Conservation (phyloP, 106 monocot species). For the Allium fistulosum region DNA sequence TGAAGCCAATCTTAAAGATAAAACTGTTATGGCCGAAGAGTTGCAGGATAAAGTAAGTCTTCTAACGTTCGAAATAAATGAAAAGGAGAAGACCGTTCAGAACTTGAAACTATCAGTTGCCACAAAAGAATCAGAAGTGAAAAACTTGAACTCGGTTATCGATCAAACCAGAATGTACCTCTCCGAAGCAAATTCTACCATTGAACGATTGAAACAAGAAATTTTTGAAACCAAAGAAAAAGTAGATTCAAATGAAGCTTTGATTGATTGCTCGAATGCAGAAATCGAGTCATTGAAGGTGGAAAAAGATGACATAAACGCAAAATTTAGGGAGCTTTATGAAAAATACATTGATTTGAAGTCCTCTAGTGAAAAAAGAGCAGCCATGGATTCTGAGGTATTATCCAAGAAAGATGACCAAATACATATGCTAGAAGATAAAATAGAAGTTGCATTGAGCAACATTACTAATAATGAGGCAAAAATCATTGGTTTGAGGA, state of each 20-base stretch:
- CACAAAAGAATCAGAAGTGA: constrained; percentile 44
- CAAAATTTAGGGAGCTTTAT: constrained; percentile 35
- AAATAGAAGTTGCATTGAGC: constrained; percentile 27
- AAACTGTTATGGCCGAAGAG: constrained; percentile 26
- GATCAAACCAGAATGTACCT: constrained; percentile 43
- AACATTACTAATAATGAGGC: constrained; percentile 25
- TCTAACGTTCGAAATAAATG: constrained; percentile 49
- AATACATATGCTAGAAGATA: constrained; percentile 39
- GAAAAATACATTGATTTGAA: constrained; percentile 52
- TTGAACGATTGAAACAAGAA: constrained; percentile 44
- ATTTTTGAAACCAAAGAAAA: constrained; percentile 31
- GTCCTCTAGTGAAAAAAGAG: constrained; percentile 33
- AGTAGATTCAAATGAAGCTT: constrained; percentile 29
- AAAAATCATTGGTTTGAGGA: constrained; percentile 34
- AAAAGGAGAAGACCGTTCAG: constrained; percentile 51
- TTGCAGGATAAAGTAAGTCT: constrained; percentile 50
- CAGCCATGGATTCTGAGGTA: constrained; percentile 36
- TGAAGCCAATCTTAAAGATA: constrained; percentile 50
- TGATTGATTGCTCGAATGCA: constrained; percentile 29
- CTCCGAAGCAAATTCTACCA: constrained; percentile 33
- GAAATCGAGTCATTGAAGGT: constrained; percentile 31
- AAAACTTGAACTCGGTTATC: constrained; percentile 30
- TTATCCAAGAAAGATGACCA: constrained; percentile 54
- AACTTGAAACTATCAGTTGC: constrained; percentile 34
- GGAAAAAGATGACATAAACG: constrained; percentile 37